Percentiles rank a stretch among this genome's conserved stretches.
phyloP scores from a whole-genome alignment of 2,329 filamentous ascomycete genomes.

The Colletotrichum aenigma region DNA sequence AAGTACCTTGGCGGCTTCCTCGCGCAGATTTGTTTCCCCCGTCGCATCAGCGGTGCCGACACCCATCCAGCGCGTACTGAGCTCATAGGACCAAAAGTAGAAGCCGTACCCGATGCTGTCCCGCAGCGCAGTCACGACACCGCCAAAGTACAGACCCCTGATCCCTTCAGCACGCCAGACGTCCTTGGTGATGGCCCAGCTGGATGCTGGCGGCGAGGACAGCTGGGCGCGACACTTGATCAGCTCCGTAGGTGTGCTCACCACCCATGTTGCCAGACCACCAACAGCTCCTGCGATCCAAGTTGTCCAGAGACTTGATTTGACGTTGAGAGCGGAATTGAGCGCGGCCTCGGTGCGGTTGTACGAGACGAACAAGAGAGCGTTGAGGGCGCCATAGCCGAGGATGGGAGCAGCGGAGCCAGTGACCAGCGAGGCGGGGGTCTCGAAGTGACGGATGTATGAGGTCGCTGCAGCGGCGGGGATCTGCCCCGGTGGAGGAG shows the following conservation, averaged over 20 bases:
- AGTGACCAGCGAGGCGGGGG: conserved; percentile 47
- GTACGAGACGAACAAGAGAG: conserved; percentile 87
- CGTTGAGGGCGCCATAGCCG: conserved; percentile 90
- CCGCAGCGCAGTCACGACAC: conserved; percentile 78
- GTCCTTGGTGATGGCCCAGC: conserved; percentile 66
- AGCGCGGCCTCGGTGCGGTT: conserved; percentile 79
- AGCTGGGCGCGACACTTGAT: conserved; percentile 90
- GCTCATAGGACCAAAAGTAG: conserved; percentile 94
- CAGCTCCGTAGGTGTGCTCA: conserved; percentile 88
- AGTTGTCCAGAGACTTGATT: conserved; percentile 64
- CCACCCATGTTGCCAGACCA: conserved; percentile 82
- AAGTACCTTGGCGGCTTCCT: conserved; percentile 67
- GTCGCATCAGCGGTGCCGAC: conserved; percentile 24
- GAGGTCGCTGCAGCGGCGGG: conserved; percentile 22
- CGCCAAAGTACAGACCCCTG: conserved; percentile 80
- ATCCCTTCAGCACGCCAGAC: conserved; percentile 64
- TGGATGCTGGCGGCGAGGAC: conserved; percentile 50
- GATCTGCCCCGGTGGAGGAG: conserved; percentile 9
- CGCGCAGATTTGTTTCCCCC: conserved; percentile 29
- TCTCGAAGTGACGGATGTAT: conserved; percentile 36
- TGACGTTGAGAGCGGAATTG: conserved; percentile 35
- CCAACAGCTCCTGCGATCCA: conserved; percentile 83
- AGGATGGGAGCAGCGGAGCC: conserved; percentile 86
- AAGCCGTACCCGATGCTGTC: conserved; percentile 96
- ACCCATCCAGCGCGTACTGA: conserved; percentile 66